These are phyloP conservation scores for Aspergillus novofumigatus DNA, from an alignment of 2,329 filamentous ascomycete genomes.

Conservation along the genomic window DNA sequence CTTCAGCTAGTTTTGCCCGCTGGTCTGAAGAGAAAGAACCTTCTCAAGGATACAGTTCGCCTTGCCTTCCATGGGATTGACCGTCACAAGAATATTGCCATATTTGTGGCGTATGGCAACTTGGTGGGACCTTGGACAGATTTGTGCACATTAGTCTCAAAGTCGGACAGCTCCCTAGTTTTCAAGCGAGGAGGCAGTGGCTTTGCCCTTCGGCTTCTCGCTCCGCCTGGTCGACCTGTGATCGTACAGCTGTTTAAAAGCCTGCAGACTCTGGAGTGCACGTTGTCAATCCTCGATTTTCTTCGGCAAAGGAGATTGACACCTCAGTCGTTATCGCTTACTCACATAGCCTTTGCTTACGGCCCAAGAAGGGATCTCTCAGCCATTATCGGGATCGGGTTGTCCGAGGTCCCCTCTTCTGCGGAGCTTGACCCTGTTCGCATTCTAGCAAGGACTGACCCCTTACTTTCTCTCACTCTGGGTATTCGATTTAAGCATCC, in stretches of 20 bases:
- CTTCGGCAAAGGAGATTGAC: conserved; percentile 32
- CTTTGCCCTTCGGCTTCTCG: conserved; percentile 38
- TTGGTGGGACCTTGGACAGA: conserved; percentile 24
- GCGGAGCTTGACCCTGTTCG: conserved; percentile 19
- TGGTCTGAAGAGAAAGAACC: conserved; percentile 21
- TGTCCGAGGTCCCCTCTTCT: conserved; percentile 16
- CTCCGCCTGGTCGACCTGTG: conserved; percentile 32
- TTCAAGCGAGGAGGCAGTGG: conserved; percentile 30
- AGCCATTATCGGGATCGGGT: conserved; percentile 30
- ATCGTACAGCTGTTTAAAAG: conserved; percentile 33
- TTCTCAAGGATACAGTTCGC: conserved; percentile 33
- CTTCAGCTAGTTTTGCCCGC: conserved; percentile 27
- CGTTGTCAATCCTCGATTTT: conserved; percentile 32
- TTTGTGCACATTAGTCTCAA: conserved; percentile 23
- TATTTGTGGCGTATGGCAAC: conserved; percentile 35
- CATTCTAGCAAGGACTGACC: conserved; percentile 18
- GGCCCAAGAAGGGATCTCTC: conserved; percentile 24
- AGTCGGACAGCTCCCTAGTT: conserved; percentile 27
- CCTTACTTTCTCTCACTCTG: conserved; percentile 26
- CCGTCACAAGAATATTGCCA: conserved; percentile 25
- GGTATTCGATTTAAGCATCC: conserved; percentile 31
- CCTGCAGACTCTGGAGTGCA: conserved; percentile 37
- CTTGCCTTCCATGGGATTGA: conserved; percentile 39
- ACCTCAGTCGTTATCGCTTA: conserved; percentile 31
- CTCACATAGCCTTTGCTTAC: conserved; percentile 33